phyloP scores from a whole-genome alignment of 495 filamentous ascomycete genomes.

The Aspergillus haitiensis region DNA sequence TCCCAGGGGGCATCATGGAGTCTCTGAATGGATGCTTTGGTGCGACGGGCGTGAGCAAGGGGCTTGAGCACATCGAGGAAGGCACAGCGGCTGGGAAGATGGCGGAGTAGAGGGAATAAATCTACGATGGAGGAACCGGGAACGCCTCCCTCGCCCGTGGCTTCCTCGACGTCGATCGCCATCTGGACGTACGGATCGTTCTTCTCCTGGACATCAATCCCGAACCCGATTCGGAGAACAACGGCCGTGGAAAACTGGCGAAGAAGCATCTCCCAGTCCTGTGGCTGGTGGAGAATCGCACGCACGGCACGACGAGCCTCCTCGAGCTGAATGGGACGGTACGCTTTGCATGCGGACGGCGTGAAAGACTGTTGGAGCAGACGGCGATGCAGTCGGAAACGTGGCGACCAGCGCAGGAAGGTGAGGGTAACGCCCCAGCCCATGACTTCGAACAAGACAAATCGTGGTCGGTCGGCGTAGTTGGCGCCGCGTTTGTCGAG shows the following conservation, averaged over 20 bases:
- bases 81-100: conserved; percentile 24
- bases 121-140: conserved; percentile 47
- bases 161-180: conserved; percentile 42
- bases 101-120: conserved; percentile 35
- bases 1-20: conserved; percentile 41
- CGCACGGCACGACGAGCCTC: conserved; percentile 21
- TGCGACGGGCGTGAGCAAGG: conserved; percentile 20
- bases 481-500: conserved; percentile 26
- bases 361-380: conserved; percentile 39
- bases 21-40: conserved; percentile 18
- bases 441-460: conserved; percentile 46
- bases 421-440: conserved; percentile 37
- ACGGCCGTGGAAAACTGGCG: conserved; percentile 23
- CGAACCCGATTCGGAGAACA: conserved; percentile 48
- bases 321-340: conserved; percentile 20
- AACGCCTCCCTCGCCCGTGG: conserved; percentile 43
- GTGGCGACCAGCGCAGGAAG: conserved; percentile 47
- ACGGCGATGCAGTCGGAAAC: conserved; percentile 46
- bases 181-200: conserved; percentile 48
- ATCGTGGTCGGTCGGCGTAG: conserved; percentile 28
- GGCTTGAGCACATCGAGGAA: conserved; percentile 29
- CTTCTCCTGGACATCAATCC: conserved; percentile 40
- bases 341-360: conserved; percentile 20
- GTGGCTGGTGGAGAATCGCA: conserved; percentile 10
- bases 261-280: conserved; percentile 22